phyloP scores from a whole-genome alignment of 495 filamentous ascomycete species.

The Massariosphaeria phaeospora region DNA sequence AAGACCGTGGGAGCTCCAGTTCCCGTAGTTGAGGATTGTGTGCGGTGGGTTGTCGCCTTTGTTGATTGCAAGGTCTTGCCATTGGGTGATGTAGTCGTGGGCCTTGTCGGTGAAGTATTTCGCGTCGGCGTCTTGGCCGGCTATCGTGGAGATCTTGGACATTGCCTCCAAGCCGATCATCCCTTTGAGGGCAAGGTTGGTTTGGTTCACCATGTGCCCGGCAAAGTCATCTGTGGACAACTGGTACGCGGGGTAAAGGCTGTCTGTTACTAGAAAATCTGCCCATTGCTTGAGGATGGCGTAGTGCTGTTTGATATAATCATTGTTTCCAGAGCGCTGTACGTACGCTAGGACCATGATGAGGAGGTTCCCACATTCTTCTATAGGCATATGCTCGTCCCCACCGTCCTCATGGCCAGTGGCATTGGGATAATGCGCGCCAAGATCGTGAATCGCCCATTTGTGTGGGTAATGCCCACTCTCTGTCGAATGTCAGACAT shows the following conservation, averaged over 20 bases:
- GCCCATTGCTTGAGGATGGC: constrained; percentile 38
- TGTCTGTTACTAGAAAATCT: constrained; percentile 35
- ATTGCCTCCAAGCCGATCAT: constrained; percentile 42
- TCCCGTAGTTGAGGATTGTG: constrained; percentile 39
- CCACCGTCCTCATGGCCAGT: constrained; percentile 35
- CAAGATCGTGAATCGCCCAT: constrained; percentile 39
- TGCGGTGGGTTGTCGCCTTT: constrained; percentile 40
- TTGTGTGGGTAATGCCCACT: constrained; percentile 33
- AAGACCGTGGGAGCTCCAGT: constrained; percentile 43
- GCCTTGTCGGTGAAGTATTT: constrained; percentile 34
- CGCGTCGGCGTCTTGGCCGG: constrained; percentile 32
- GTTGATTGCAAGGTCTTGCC: constrained; percentile 34
- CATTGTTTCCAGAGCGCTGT: constrained; percentile 42
- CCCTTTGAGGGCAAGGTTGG: constrained; percentile 42
- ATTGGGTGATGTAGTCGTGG: constrained; percentile 37
- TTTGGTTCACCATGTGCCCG: constrained; percentile 37
- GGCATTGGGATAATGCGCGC: constrained; percentile 37
- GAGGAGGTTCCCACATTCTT: constrained; percentile 41
- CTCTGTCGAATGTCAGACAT: too few species aligned
- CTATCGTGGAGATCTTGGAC: constrained; percentile 34
- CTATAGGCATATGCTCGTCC: constrained; percentile 38
- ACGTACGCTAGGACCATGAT: constrained; percentile 49
- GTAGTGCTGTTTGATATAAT: constrained; percentile 43
- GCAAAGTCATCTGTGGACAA: constrained; percentile 42
- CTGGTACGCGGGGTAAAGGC: constrained; percentile 36